Evolutionary conservation across 495 filamentous ascomycete species (phyloP).

Genomic region (Neurospora africana): DNA sequence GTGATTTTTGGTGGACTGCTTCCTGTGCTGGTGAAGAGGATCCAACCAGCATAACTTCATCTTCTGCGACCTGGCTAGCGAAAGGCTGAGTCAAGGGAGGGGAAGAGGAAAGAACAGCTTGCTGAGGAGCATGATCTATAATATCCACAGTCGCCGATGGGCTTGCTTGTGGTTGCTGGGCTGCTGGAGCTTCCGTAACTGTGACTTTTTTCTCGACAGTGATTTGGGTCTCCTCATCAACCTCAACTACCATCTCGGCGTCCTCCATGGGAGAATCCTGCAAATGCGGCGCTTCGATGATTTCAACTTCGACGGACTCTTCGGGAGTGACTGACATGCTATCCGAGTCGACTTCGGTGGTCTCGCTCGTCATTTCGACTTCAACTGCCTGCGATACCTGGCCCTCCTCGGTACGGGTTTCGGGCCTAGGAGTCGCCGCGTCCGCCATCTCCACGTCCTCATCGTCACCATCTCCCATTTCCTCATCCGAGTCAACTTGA

Average conservation of each 20-base stretch:
- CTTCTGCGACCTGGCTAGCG: neutral
- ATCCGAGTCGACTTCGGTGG: neutral
- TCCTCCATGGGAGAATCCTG: neutral
- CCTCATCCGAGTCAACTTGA: neutral
- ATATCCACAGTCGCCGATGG: neutral
- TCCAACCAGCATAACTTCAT: neutral
- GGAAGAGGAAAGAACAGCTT: neutral
- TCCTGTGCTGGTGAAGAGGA: neutral
- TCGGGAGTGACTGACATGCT: neutral
- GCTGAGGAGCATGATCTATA: neutral
- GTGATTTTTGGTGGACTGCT: neutral
- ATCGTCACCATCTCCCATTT: constrained; percentile 3
- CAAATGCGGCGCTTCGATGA: neutral
- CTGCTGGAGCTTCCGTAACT: neutral
- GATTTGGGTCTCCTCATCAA: neutral
- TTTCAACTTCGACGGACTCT: neutral
- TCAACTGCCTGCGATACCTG: neutral
- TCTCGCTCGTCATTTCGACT: neutral
- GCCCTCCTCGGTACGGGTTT: neutral
- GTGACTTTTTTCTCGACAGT: neutral
- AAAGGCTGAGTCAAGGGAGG: neutral
- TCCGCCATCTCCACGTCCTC: constrained; percentile 8
- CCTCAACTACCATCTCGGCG: neutral
- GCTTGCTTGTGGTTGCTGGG: neutral
- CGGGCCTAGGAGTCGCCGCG: neutral